These are phyloP conservation scores for Aspergillus pseudoglaucus DNA, from an alignment of 2,329 filamentous ascomycete species.

Conservation along the genomic window DNA sequence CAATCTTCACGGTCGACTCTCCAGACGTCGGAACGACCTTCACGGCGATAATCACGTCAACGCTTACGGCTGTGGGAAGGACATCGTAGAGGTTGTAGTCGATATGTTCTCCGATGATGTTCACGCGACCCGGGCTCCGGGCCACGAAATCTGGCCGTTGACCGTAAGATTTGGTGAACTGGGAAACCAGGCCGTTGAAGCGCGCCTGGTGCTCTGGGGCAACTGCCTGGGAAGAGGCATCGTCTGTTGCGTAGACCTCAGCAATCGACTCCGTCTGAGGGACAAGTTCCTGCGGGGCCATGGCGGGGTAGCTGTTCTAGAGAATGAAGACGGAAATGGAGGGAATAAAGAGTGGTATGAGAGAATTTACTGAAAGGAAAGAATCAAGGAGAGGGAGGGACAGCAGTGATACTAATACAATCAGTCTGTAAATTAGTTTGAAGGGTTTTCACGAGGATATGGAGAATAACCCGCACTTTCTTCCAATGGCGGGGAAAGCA, in stretches of 20 bases:
- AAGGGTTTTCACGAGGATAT: neutral
- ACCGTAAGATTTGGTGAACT: conserved; percentile 66
- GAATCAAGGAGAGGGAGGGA: conserved; percentile 1
- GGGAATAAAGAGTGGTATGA: conserved; percentile 1
- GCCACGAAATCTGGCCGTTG: conserved; percentile 71
- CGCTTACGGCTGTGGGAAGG: conserved; percentile 88
- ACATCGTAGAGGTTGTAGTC: conserved; percentile 97
- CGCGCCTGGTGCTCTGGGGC: conserved; percentile 61
- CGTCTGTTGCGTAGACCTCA: conserved; percentile 76
- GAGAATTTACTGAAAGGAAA: neutral
- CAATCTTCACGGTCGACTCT: conserved; percentile 64
- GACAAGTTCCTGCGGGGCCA: conserved; percentile 48
- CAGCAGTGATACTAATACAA: neutral
- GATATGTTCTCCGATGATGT: conserved; percentile 98
- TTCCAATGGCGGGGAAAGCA: neutral
- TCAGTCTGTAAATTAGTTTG: neutral
- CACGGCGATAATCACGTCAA: conserved; percentile 84
- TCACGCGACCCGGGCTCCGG: conserved; percentile 87
- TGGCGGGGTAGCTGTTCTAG: conserved; percentile 23
- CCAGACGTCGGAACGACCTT: conserved; percentile 39
- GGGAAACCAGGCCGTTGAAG: conserved; percentile 67
- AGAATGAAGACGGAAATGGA: conserved; percentile 1
- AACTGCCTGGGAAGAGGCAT: conserved; percentile 66
- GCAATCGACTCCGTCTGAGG: conserved; percentile 68
- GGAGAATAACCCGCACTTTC: neutral